These are phyloP conservation scores for Psilocybe tampanensis DNA, from an alignment of 768 basidiomycete species.

Conservation along the genomic window DNA sequence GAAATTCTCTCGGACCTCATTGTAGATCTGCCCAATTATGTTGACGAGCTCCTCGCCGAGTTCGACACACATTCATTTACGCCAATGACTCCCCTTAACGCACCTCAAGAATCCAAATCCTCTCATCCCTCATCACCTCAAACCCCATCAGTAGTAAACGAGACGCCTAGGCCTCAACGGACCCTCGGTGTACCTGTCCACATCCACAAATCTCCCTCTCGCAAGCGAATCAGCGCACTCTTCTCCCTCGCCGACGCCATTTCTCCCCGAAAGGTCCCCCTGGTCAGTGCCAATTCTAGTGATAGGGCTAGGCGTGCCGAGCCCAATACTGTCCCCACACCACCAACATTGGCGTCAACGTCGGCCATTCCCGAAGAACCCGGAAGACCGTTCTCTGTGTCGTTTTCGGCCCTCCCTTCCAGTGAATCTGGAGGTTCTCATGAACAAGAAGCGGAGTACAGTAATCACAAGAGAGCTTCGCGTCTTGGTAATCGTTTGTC, in stretches of 20 bases:
- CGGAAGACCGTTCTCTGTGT: not conserved
- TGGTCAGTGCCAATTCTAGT: not conserved
- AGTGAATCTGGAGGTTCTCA: slow-evolving; percentile 1
- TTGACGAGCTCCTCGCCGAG: slow-evolving; percentile 42
- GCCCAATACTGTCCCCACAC: not conserved
- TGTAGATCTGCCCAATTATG: slow-evolving; percentile 44
- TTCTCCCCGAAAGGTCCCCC: slow-evolving; percentile 7
- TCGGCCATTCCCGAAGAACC: not conserved
- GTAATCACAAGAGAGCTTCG: not conserved
- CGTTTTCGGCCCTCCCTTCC: slow-evolving; percentile 1
- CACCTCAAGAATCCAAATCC: not conserved
- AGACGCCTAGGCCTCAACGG: not conserved
- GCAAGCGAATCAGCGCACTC: slow-evolving; percentile 16
- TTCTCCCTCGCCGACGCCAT: slow-evolving; percentile 16
- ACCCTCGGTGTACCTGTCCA: not conserved
- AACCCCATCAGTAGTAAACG: not conserved
- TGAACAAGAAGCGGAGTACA: not conserved
- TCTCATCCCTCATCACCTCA: not conserved
- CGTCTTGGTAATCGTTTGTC: not conserved
- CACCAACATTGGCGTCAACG: not conserved
- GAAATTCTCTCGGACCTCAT: slow-evolving; percentile 40
- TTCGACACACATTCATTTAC: slow-evolving; percentile 30
- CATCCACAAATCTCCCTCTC: slow-evolving; percentile 16
- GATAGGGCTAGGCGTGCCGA: not conserved
- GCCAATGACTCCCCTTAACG: not conserved